phyloP scores from a whole-genome alignment of 176 grass and related monocot species.

The Carex cristatella region DNA sequence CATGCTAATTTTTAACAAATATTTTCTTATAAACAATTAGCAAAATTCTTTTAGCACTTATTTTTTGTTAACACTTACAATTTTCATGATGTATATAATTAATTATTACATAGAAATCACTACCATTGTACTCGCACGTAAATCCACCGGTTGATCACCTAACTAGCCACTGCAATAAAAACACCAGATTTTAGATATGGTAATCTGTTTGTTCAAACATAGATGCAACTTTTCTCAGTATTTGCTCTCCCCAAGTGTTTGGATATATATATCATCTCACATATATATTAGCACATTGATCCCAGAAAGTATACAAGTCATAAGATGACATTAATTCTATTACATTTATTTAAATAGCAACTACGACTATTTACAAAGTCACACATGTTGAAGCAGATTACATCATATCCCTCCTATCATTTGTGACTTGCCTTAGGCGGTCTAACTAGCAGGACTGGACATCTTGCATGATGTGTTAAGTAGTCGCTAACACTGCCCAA shows the following conservation, averaged over 20 bases:
- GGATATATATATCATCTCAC: not conserved
- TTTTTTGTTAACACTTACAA: too few species aligned
- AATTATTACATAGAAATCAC: too few species aligned
- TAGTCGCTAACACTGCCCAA: conserved; percentile 85
- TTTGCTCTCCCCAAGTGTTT: not conserved
- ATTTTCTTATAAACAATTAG: not conserved
- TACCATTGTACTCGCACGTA: too few species aligned
- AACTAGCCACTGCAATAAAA: not conserved
- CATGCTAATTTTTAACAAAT: too few species aligned
- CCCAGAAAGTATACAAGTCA: too few species aligned
- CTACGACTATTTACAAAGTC: not conserved
- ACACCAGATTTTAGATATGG: not conserved
- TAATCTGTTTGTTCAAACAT: not conserved
- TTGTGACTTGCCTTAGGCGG: conserved; percentile 31
- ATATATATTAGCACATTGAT: not conserved
- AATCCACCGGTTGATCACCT: not conserved
- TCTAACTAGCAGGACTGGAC: conserved; percentile 55
- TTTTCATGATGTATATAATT: too few species aligned
- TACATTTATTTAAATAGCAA: conserved; percentile 3
- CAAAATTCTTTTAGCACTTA: not conserved
- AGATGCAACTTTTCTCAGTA: not conserved
- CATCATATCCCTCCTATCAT: not conserved
- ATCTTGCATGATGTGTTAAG: conserved; percentile 59
- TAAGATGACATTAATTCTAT: not conserved
- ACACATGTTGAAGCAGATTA: not conserved